phyloP scores from a whole-genome alignment of 176 grass and related monocot species.

The Cenchrus purpureus region DNA sequence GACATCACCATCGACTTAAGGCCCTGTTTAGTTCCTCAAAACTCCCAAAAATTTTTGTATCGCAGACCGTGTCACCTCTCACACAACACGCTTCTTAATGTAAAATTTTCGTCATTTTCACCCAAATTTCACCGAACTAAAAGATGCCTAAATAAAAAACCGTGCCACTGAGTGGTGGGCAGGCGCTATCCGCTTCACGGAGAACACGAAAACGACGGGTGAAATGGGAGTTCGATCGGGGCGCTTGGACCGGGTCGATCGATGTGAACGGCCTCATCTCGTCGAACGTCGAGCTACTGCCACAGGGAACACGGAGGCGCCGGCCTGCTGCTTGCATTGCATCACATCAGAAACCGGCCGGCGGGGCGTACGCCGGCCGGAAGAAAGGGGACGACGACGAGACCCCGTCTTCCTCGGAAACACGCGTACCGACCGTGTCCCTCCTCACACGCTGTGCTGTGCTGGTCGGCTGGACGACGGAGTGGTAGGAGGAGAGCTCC shows the following conservation, averaged over 20 bases:
- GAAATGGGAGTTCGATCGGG: neutral
- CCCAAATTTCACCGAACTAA: too few relatives aligned
- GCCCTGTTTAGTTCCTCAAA: too few relatives aligned
- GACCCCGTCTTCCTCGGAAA: conserved; percentile 22
- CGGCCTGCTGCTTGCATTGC: neutral
- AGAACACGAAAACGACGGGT: neutral
- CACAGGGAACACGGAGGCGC: conserved; percentile 10
- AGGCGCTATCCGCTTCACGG: neutral
- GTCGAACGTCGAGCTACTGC: neutral
- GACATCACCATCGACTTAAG: too few relatives aligned
- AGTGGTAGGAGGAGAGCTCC: neutral
- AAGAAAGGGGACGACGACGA: neutral
- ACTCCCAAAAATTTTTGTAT: too few relatives aligned
- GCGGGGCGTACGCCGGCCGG: conserved; percentile 5
- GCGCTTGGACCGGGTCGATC: conserved; percentile 10
- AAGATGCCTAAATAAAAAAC: too few relatives aligned
- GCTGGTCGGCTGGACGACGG: neutral
- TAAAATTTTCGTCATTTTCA: too few relatives aligned
- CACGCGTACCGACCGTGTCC: conserved; percentile 41
- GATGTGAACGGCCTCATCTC: conserved; percentile 14
- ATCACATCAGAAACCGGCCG: neutral
- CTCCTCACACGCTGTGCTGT: neutral
- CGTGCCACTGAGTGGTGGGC: neutral
- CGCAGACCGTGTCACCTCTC: too few relatives aligned
- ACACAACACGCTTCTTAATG: too few relatives aligned